Evolutionary conservation across 805 yeast genomes (phyloP).

Genomic region (Schwanniomyces pseudopolymorphus): DNA sequence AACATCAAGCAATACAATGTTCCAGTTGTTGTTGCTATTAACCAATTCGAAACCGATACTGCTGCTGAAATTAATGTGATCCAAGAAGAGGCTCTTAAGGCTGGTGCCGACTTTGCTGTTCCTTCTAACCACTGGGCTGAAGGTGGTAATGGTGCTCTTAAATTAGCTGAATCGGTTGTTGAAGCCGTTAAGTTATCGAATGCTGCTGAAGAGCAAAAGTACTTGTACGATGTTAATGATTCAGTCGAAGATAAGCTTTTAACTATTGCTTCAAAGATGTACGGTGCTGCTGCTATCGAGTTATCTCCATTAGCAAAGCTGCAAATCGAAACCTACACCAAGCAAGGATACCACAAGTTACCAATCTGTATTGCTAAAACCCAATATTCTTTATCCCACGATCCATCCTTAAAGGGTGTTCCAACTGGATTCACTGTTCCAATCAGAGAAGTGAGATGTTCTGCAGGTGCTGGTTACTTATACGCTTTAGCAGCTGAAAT

Average conservation of each 20-base stretch:
- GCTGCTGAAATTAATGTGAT: constrained; percentile 77
- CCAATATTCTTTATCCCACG: constrained; percentile 94
- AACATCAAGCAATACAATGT: constrained; percentile 83
- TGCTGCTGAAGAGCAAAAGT: constrained; percentile 38
- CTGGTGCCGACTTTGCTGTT: constrained; percentile 94
- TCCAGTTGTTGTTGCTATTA: constrained; percentile 94
- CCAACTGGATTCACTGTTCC: constrained; percentile 95
- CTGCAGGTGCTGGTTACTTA: constrained; percentile 95
- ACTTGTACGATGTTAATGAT: constrained; percentile 68
- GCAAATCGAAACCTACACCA: constrained; percentile 77
- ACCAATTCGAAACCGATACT: constrained; percentile 81
- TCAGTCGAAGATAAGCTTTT: constrained; percentile 78
- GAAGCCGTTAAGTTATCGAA: constrained; percentile 56
- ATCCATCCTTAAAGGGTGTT: constrained; percentile 88
- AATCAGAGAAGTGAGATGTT: constrained; percentile 88
- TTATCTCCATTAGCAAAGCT: constrained; percentile 76
- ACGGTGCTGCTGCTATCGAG: constrained; percentile 86
- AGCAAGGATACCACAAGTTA: constrained; percentile 85
- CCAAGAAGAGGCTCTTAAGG: constrained; percentile 73
- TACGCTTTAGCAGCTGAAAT: constrained; percentile 97
- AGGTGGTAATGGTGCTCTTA: constrained; percentile 90
- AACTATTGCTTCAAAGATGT: constrained; percentile 82
- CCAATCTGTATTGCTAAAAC: constrained; percentile 98
- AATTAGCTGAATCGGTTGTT: constrained; percentile 80
- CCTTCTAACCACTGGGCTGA: constrained; percentile 92